A percentile compares a stretch with the other conserved stretches of the same genome.
Conservation (phyloP, 176 grass and related monocot species). For the Stipa capillata region DNA sequence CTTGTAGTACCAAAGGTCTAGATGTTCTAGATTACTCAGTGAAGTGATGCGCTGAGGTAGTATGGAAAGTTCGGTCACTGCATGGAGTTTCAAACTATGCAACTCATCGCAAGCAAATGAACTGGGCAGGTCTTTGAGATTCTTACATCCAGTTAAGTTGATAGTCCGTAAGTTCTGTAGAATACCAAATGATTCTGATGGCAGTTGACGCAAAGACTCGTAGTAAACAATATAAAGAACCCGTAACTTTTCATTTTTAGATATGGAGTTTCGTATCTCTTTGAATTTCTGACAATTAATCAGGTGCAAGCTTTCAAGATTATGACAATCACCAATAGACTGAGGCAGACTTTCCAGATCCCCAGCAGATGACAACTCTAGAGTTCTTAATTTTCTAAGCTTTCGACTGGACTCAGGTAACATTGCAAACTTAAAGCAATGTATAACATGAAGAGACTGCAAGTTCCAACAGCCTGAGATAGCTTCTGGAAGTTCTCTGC, state of each 20-base stretch:
- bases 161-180: background rate
- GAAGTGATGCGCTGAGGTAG: background rate
- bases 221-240: background rate
- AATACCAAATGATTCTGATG: too few relatives aligned
- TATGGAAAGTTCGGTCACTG: background rate
- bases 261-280: background rate
- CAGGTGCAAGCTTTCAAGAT: background rate
- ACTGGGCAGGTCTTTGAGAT: background rate
- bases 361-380: background rate
- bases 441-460: background rate
- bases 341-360: background rate
- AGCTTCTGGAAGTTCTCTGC: background rate
- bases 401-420: background rate
- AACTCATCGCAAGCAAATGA: background rate
- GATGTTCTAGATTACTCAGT: background rate
- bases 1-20: background rate
- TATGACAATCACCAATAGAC: background rate
- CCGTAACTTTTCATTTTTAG: background rate
- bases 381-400: conserved; percentile 10
- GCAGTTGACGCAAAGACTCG: rapidly evolving
- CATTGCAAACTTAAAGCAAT: background rate
- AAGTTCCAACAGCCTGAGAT: background rate
- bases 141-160: rapidly evolving
- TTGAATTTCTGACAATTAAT: background rate
- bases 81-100: background rate